phyloP scores from a whole-genome alignment of 495 filamentous ascomycete species.

The Trichoderma erinaceum region DNA sequence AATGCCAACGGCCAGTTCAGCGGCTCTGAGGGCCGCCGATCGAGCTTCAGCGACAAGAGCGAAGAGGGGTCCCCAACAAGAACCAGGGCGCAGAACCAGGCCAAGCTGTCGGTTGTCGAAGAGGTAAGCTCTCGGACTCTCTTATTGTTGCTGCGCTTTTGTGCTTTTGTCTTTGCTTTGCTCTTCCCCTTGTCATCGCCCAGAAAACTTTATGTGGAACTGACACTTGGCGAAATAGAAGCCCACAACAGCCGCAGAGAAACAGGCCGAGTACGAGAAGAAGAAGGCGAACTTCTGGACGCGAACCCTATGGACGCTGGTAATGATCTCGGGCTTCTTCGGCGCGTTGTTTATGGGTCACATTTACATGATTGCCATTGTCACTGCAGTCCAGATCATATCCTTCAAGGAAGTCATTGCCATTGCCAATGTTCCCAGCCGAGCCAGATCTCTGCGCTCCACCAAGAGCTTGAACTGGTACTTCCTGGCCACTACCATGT shows the following conservation, averaged over 20 bases:
- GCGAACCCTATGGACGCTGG: conserved; percentile 93
- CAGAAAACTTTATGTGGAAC: neutral
- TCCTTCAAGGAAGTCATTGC: conserved; percentile 99
- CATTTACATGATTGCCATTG: conserved; percentile 89
- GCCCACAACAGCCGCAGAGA: conserved; percentile 22
- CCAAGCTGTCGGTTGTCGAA: conserved; percentile 20
- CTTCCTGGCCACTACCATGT: conserved; percentile 97
- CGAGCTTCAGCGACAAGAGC: conserved; percentile 74
- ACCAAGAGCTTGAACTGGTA: conserved; percentile 99
- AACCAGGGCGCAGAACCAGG: conserved; percentile 33
- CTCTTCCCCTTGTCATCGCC: no score
- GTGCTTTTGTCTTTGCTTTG: no score
- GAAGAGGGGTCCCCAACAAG: conserved; percentile 54
- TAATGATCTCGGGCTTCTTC: conserved; percentile 96
- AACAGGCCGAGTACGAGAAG: conserved; percentile 79
- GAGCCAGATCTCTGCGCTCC: conserved; percentile 83
- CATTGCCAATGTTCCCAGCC: conserved; percentile 89
- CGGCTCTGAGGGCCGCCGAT: conserved; percentile 48
- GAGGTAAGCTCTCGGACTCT: conserved; percentile 26
- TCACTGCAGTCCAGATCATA: conserved; percentile 89
- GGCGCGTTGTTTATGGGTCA: conserved; percentile 86
- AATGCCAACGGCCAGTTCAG: conserved; percentile 42
- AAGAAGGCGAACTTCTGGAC: conserved; percentile 98
- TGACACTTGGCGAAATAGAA: conserved; percentile 25
- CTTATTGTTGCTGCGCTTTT: neutral